Evolutionary conservation across 2,329 filamentous ascomycete species (phyloP).

Genomic region (Oidium heveae): DNA sequence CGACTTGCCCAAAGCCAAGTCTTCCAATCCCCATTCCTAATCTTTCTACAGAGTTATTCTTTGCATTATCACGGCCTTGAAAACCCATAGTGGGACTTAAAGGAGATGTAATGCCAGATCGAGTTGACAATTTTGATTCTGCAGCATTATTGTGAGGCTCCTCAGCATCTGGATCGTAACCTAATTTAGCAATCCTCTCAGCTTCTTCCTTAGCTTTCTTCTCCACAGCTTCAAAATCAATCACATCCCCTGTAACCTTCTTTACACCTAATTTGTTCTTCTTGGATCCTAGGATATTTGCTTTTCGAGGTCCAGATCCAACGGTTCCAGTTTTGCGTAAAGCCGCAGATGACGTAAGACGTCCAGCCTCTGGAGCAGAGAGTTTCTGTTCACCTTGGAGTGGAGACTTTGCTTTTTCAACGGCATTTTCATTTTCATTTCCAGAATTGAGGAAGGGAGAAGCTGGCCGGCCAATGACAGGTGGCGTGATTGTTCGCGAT

Average conservation of each 20-base stretch:
- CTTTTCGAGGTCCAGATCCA: conserved; percentile 44
- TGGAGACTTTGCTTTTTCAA: conserved; percentile 60
- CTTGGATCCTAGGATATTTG: conserved; percentile 66
- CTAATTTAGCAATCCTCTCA: conserved; percentile 81
- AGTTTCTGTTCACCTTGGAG: conserved; percentile 29
- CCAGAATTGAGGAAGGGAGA: conserved; percentile 73
- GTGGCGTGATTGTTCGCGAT: conserved; percentile 70
- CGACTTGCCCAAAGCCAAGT: conserved; percentile 13
- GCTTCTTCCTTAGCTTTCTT: conserved; percentile 94
- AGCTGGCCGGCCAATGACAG: conserved; percentile 50
- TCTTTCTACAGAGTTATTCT: conserved; percentile 48
- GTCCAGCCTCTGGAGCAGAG: conserved; percentile 34
- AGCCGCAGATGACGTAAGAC: conserved; percentile 54
- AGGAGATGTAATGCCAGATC: conserved; percentile 32
- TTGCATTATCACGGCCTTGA: conserved; percentile 26
- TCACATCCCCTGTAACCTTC: conserved; percentile 56
- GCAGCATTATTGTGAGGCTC: conserved; percentile 14
- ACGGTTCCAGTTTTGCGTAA: conserved; percentile 46
- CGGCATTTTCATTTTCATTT: conserved; percentile 29
- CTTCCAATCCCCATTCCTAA: conserved; percentile 37
- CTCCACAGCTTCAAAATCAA: conserved; percentile 95
- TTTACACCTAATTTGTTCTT: conserved; percentile 79
- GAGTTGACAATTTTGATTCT: conserved; percentile 8
- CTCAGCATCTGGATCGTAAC: conserved; percentile 84
- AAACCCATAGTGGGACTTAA: conserved; percentile 33